A percentile compares a stretch with the other conserved stretches of the same genome.
Conservation (phyloP, 2,329 filamentous ascomycete species). For the Cladophialophora bantiana region DNA sequence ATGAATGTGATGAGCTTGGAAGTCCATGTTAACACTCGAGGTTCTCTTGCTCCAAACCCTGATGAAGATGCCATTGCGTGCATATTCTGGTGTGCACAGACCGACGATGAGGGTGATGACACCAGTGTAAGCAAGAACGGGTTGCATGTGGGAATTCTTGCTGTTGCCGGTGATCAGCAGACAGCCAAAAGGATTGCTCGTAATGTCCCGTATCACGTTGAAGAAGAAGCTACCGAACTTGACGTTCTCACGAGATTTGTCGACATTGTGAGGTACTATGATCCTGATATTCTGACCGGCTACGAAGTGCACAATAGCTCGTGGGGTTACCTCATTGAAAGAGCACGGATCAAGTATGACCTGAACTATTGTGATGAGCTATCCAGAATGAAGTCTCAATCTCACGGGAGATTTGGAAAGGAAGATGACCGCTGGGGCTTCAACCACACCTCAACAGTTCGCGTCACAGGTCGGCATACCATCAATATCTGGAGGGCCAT, state of each 20-base stretch:
- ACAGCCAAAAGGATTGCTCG: constrained; percentile 68
- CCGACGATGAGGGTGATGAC: constrained; percentile 68
- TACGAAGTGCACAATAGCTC: constrained; percentile 93
- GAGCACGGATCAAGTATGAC: constrained; percentile 83
- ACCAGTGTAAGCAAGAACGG: constrained; percentile 49
- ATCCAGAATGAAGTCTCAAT: constrained; percentile 83
- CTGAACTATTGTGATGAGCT: constrained; percentile 91
- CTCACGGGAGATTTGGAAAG: constrained; percentile 82
- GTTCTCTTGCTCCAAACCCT: constrained; percentile 81
- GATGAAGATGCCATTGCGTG: constrained; percentile 87
- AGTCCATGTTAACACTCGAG: constrained; percentile 86
- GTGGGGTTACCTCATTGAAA: constrained; percentile 95
- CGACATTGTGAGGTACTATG: constrained; percentile 80
- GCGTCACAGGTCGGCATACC: constrained; percentile 91
- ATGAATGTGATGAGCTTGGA: constrained; percentile 98
- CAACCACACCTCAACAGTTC: constrained; percentile 88
- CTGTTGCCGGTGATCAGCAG: constrained; percentile 68
- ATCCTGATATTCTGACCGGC: constrained; percentile 92
- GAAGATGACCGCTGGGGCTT: constrained; percentile 92
- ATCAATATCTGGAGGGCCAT: constrained; percentile 98
- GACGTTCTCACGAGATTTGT: constrained; percentile 86
- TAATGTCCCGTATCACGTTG: constrained; percentile 68
- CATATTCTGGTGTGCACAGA: constrained; percentile 88
- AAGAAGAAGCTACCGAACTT: constrained; percentile 79
- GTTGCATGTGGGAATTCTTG: constrained; percentile 73